Evolutionary conservation across 345 rosid species (phyloP).

Genomic region (Triadica sebifera): DNA sequence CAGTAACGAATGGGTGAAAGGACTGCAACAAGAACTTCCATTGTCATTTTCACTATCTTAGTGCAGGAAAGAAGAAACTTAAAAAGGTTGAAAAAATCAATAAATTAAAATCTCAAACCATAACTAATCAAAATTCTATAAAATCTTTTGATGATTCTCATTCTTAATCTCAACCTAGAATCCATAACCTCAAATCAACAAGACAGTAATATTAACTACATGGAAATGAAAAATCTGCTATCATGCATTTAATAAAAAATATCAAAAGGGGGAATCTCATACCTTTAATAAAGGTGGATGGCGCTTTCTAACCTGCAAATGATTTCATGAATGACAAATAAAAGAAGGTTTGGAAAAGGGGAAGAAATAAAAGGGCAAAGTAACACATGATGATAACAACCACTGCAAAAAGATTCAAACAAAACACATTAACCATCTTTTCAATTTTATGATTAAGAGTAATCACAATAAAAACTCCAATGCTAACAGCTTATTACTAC

Average conservation of each 20-base stretch:
- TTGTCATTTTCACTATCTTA: background rate
- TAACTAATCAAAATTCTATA: background rate
- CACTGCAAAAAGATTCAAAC: background rate
- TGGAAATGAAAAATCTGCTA: background rate
- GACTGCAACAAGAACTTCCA: background rate
- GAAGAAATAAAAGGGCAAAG: background rate
- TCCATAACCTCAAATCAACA: constrained; percentile 1
- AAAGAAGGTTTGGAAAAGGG: background rate
- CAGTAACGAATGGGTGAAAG: background rate
- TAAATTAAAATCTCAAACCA: background rate
- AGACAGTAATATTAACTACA: background rate
- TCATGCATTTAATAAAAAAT: background rate
- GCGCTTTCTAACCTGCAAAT: constrained; percentile 31
- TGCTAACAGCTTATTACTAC: background rate
- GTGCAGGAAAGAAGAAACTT: background rate
- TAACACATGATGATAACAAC: background rate
- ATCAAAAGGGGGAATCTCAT: constrained; percentile 4
- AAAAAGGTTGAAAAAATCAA: background rate
- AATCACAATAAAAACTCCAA: background rate
- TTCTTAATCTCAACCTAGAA: background rate
- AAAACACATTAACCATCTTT: background rate
- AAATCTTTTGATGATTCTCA: background rate
- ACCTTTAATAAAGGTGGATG: constrained; percentile 35
- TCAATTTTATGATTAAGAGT: background rate
- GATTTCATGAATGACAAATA: background rate